Percentiles rank a stretch among this genome's conserved stretches.
These are phyloP conservation scores for Candida peoriensis DNA, from an alignment of 805 yeast genomes.

Conservation along the genomic window DNA sequence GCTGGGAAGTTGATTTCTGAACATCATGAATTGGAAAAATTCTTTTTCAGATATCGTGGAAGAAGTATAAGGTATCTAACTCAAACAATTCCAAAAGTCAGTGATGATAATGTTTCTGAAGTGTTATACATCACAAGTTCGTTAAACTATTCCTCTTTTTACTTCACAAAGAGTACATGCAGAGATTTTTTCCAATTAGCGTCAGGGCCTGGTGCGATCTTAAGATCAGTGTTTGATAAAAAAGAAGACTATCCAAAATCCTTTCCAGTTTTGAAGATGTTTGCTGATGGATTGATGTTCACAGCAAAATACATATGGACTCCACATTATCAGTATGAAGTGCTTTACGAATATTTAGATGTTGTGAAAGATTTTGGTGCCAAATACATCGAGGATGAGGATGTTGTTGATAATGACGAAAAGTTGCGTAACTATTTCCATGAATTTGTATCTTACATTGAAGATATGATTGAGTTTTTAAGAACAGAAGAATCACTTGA, in stretches of 20 bases:
- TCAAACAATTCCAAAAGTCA: slow-evolving; percentile 6
- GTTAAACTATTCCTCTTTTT: slow-evolving; percentile 10
- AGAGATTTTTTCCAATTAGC: slow-evolving; percentile 16
- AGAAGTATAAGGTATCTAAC: slow-evolving; percentile 8
- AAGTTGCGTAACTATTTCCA: slow-evolving; percentile 4
- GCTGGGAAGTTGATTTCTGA: slow-evolving; percentile 10
- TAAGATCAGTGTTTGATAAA: slow-evolving; percentile 12
- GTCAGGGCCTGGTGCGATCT: slow-evolving; percentile 17
- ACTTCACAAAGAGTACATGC: slow-evolving; percentile 3
- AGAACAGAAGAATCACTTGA: slow-evolving; percentile 5
- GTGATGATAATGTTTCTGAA: slow-evolving; percentile 13
- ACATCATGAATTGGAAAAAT: slow-evolving; percentile 3
- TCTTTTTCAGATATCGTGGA: slow-evolving; percentile 15
- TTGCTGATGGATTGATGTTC: slow-evolving; percentile 17
- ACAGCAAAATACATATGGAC: slow-evolving; percentile 15
- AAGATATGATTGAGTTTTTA: slow-evolving; percentile 7
- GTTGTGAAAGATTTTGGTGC: slow-evolving; percentile 16
- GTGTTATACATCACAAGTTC: slow-evolving; percentile 8
- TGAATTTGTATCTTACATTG: slow-evolving; percentile 7
- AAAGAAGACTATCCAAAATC: slow-evolving; percentile 14
- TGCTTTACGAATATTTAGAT: slow-evolving; percentile 16
- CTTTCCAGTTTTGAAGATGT: slow-evolving; percentile 5
- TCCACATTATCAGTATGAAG: slow-evolving; percentile 17
- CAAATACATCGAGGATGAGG: slow-evolving; percentile 9
- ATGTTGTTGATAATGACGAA: slow-evolving; percentile 6